A percentile compares a stretch with the other conserved stretches of the same genome.
Conservation (phyloP, 2,329 filamentous ascomycete genomes). For the Geosmithia morbida region DNA sequence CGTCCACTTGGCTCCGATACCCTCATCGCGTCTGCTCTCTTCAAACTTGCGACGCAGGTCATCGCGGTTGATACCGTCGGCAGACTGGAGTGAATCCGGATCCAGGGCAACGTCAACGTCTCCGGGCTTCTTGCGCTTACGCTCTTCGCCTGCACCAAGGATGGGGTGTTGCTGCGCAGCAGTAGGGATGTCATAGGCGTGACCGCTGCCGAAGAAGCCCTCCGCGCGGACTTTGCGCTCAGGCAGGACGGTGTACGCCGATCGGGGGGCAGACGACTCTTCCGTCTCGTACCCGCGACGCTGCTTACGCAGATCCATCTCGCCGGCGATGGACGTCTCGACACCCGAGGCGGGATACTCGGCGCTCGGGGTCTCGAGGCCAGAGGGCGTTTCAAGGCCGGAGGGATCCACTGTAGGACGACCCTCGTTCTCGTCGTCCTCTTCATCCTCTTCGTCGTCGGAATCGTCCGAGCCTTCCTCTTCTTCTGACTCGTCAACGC, state of each 20-base stretch:
- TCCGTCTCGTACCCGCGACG: slow-evolving; percentile 80
- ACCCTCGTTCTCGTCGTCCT: slow-evolving; percentile 41
- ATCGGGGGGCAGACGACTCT: slow-evolving; percentile 57
- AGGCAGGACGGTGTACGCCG: slow-evolving; percentile 79
- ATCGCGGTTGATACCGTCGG: slow-evolving; percentile 74
- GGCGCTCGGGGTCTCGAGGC: slow-evolving; percentile 67
- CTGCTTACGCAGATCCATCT: slow-evolving; percentile 79
- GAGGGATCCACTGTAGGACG: slow-evolving; percentile 26
- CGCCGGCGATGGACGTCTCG: slow-evolving; percentile 64
- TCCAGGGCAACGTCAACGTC: slow-evolving; percentile 91
- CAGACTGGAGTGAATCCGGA: slow-evolving; percentile 61
- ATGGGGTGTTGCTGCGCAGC: slow-evolving; percentile 49
- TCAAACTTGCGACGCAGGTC: slow-evolving; percentile 73
- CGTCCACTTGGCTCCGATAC: slow-evolving; percentile 53
- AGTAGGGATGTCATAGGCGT: slow-evolving; percentile 66
- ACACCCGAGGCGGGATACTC: slow-evolving; percentile 57
- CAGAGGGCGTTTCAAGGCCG: slow-evolving; percentile 60
- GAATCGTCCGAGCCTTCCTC: slow-evolving; percentile 61
- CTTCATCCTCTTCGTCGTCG: slow-evolving; percentile 51
- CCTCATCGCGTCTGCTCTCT: slow-evolving; percentile 49
- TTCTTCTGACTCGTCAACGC: slow-evolving; percentile 62
- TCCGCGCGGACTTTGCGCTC: slow-evolving; percentile 75
- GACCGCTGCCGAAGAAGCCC: slow-evolving; percentile 93
- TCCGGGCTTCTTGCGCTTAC: slow-evolving; percentile 90
- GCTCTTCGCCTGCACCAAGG: slow-evolving; percentile 55